phyloP scores from a whole-genome alignment of 192 early-diverging fungal species.

The Rhizophagus clarus region DNA sequence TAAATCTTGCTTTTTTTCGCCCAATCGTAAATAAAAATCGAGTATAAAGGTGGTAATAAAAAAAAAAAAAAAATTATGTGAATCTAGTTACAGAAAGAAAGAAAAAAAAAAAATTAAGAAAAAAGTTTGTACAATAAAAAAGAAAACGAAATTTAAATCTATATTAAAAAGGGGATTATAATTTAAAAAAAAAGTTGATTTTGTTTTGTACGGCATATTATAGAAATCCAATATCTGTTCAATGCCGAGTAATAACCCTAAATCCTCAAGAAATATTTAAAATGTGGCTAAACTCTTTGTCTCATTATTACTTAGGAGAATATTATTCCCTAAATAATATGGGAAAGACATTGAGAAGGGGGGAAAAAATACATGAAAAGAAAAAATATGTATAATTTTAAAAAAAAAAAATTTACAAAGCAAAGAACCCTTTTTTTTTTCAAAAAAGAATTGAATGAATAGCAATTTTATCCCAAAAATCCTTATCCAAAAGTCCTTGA shows the following conservation, averaged over 20 bases:
- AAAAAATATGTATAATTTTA: neutral
- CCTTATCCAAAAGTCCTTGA: no score
- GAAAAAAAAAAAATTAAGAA: neutral
- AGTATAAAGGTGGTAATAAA: neutral
- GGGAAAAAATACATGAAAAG: neutral
- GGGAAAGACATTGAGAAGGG: neutral
- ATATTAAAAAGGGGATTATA: neutral
- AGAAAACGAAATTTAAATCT: neutral
- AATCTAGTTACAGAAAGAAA: neutral
- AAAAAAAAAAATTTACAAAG: neutral
- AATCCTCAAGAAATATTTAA: neutral
- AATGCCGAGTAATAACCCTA: neutral
- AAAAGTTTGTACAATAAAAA: neutral
- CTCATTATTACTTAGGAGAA: neutral
- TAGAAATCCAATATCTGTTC: neutral
- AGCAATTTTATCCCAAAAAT: no score
- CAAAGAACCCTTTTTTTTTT: neutral
- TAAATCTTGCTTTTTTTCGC: neutral
- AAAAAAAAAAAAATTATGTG: neutral
- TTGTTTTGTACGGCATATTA: neutral
- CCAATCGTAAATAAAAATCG: neutral
- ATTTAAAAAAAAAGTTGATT: neutral
- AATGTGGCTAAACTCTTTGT: neutral
- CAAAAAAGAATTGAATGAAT: neutral
- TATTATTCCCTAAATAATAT: neutral